Evolutionary conservation across 2,329 filamentous ascomycete species (phyloP).

Genomic region (Stachybotrys elegans): DNA sequence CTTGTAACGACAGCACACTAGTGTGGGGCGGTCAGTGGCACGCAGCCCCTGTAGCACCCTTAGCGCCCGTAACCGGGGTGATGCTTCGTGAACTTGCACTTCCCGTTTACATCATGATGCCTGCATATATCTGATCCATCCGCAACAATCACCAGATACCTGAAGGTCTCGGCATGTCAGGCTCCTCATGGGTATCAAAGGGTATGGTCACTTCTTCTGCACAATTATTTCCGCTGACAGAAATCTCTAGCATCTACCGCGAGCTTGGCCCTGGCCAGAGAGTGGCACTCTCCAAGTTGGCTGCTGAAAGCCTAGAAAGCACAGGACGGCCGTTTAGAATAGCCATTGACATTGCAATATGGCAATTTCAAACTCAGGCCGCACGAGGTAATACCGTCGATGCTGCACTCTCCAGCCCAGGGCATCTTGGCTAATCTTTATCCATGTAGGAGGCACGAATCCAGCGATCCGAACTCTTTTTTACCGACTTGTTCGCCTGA

Average conservation of each 20-base stretch:
- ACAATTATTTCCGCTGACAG: slow-evolving; percentile 10
- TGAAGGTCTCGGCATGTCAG: too few relatives aligned
- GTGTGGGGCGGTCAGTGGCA: too few relatives aligned
- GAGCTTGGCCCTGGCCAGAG: slow-evolving; percentile 80
- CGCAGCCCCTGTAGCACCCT: too few relatives aligned
- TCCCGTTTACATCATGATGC: too few relatives aligned
- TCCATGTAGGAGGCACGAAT: slow-evolving; percentile 66
- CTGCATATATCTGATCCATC: too few relatives aligned
- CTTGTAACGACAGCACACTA: too few relatives aligned
- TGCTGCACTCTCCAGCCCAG: too few relatives aligned
- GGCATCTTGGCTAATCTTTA: too few relatives aligned
- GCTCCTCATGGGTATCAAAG: slow-evolving; percentile 72
- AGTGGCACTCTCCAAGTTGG: slow-evolving; percentile 76
- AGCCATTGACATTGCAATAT: slow-evolving; percentile 93
- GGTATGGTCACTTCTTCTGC: slow-evolving; percentile 32
- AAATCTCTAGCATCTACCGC: slow-evolving; percentile 67
- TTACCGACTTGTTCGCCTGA: slow-evolving; percentile 76
- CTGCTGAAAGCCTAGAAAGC: slow-evolving; percentile 68
- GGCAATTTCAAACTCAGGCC: slow-evolving; percentile 90
- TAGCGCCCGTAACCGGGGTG: too few relatives aligned
- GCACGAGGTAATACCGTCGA: slow-evolving; percentile 58
- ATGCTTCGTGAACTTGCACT: too few relatives aligned
- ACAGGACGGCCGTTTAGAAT: slow-evolving; percentile 72
- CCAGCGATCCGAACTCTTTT: slow-evolving; percentile 89
- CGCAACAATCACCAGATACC: too few relatives aligned